Conservation (phyloP, 331 rosid genomes). For the Arachis monticola region DNA sequence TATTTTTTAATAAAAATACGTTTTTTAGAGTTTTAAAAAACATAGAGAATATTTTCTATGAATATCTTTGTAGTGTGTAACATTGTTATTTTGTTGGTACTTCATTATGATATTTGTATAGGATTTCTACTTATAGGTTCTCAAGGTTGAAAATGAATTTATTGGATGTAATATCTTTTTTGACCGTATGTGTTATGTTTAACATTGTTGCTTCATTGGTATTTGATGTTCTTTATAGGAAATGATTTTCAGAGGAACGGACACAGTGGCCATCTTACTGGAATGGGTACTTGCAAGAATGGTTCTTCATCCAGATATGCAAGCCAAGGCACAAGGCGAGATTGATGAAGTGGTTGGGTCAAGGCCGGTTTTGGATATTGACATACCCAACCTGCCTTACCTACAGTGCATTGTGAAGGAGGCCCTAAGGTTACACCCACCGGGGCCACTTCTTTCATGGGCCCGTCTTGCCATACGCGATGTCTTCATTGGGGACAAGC, state of each 20-base stretch:
- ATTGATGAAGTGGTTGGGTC: constrained; percentile 44
- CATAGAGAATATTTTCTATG: too few species aligned
- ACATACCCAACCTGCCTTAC: constrained; percentile 62
- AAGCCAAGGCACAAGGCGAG: constrained; percentile 63
- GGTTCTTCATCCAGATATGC: constrained; percentile 77
- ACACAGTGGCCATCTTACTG: constrained; percentile 78
- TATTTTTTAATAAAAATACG: too few species aligned
- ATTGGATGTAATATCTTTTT: too few species aligned
- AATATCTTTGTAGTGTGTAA: too few species aligned
- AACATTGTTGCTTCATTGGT: neutral
- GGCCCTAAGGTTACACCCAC: constrained; percentile 75
- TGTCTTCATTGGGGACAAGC: constrained; percentile 51
- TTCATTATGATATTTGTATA: too few species aligned
- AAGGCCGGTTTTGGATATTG: constrained; percentile 47
- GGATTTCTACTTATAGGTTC: too few species aligned
- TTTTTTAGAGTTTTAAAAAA: too few species aligned
- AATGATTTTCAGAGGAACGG: constrained; percentile 90
- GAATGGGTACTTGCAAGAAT: constrained; percentile 92
- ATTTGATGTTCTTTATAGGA: constrained; percentile 47
- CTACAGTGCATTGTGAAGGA: constrained; percentile 75
- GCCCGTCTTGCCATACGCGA: constrained; percentile 76
- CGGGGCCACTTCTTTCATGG: constrained; percentile 87
- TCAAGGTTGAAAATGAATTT: too few species aligned
- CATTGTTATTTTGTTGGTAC: too few species aligned
- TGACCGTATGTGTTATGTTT: too few species aligned